Base-by-base conservation (phyloP, 306 rosid species). In the Fragaria ananassa region DNA sequence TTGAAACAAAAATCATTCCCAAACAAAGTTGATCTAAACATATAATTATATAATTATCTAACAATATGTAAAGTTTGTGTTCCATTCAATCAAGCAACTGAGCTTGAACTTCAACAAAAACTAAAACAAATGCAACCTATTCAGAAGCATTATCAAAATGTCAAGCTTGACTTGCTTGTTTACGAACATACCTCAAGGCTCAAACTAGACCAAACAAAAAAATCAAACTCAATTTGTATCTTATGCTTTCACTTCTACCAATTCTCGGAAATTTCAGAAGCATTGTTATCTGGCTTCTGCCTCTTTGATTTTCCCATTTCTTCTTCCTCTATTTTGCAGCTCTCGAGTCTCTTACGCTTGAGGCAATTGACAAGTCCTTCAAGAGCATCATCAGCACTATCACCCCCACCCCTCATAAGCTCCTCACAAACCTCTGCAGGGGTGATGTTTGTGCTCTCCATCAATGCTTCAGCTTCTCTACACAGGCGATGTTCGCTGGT, bases 351-450 rank as follows among this genome's bases (percentile, higher is more conserved):
- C 70, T 56, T 74, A 2, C 75, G 46, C 49, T 73, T 9, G 71
- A 88, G 82, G 31, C 82, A 82, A 39, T 44, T 63, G 7, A 70
- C 14, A 1, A 88, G 67, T 18, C 10, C 81, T 25, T 53, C 53
- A 9, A 88, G 68, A 80, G 79, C 81, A 18, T 25, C 76, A 0
- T 82, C 35, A 18, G 84, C 81, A 37, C 78, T 88, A 8, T 54
- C 60, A n/a, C 12, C 27, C n/a, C 25, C 60, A n/a, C 35, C 31
- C 74, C 82, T 54, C 27, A 54, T 54, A 54, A 54, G 60, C 60
- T 54, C 60, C 27, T 54, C 60, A n/a, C 27, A 54, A 54, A n/a
- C 89, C n/a, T 78, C 82, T 3, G 90, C 92, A 65, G 89, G 87
- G 11, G 84, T 82, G 21, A 76, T 79, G 5, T 82, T 34, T 23